Conservation (phyloP, 2,329 filamentous ascomycete genomes). For the Fusarium pseudonygamai region DNA sequence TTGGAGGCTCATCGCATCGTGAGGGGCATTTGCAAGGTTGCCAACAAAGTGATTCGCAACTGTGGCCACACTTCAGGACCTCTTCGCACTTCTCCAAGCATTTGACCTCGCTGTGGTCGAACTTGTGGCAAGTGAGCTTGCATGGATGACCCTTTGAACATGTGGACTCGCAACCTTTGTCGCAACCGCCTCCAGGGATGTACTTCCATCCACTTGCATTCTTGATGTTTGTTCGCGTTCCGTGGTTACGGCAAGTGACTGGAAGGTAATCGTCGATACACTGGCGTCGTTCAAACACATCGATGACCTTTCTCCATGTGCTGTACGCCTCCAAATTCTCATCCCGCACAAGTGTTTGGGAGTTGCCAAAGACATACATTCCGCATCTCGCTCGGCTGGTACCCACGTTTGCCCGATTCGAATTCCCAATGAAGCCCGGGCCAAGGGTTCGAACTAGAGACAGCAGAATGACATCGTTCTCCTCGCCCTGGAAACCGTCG, state of each 20-base stretch:
- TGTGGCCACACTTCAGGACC: constrained; percentile 33
- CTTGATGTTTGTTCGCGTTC: constrained; percentile 59
- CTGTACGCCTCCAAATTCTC: constrained; percentile 49
- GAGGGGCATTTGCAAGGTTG: constrained; percentile 25
- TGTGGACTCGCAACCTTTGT: constrained; percentile 12
- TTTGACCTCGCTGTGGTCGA: constrained; percentile 31
- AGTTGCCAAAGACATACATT: constrained; percentile 87
- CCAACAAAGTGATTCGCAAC: constrained; percentile 28
- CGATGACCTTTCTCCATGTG: constrained; percentile 54
- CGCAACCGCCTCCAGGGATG: constrained; percentile 36
- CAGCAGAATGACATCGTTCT: constrained; percentile 84
- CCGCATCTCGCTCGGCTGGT: constrained; percentile 77
- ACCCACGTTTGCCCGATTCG: constrained; percentile 67
- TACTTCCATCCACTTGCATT: constrained; percentile 62
- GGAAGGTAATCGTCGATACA: constrained; percentile 58
- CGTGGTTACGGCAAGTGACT: constrained; percentile 70
- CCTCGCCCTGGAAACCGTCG: constrained; percentile 90
- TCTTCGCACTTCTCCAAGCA: constrained; percentile 43
- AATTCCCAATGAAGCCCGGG: constrained; percentile 78
- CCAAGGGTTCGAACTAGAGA: constrained; percentile 80
- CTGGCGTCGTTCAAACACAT: constrained; percentile 52
- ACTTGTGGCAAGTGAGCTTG: constrained; percentile 28
- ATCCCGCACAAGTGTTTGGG: constrained; percentile 57
- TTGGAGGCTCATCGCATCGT: constrained; percentile 13
- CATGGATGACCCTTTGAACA: constrained; percentile 40